phyloP scores from a whole-genome alignment of 1,284 basidiomycete genomes.

The Bondarzewia mesenterica region DNA sequence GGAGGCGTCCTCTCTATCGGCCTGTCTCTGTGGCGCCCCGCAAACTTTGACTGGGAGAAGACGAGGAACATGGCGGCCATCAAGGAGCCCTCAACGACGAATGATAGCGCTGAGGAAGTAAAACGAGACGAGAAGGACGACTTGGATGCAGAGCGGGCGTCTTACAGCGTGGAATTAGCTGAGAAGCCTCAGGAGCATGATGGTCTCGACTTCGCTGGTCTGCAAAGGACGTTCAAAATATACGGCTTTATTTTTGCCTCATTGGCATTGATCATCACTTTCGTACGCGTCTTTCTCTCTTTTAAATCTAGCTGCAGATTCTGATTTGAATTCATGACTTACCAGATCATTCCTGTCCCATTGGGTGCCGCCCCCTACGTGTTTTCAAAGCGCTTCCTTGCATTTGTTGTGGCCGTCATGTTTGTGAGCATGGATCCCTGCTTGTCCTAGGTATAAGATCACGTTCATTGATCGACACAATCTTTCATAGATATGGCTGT shows the following conservation, averaged over 20 bases:
- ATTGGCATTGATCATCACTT: constrained; percentile 14
- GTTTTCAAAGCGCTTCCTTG: constrained; percentile 13
- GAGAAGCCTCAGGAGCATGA: constrained; percentile 3
- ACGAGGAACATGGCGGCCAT: constrained; percentile 11
- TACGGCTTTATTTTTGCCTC: constrained; percentile 13
- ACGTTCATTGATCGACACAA: background rate
- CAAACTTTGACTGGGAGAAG: constrained; percentile 31
- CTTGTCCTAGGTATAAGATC: too few relatives aligned
- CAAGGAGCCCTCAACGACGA: constrained; percentile 1
- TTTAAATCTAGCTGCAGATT: background rate
- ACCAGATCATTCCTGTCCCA: constrained; percentile 14
- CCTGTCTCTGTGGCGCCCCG: constrained; percentile 29
- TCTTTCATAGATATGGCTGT: constrained; percentile 12
- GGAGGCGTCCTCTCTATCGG: constrained; percentile 35
- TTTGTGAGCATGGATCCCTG: constrained; percentile 10
- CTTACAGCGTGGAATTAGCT: background rate
- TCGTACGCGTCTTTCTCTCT: constrained; percentile 11
- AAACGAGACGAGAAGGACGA: constrained; percentile 1
- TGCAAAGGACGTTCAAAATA: constrained; percentile 14
- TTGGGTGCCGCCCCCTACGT: constrained; percentile 13
- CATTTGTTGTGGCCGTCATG: constrained; percentile 11
- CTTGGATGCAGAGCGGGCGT: background rate
- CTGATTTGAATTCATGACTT: background rate
- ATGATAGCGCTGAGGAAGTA: background rate
- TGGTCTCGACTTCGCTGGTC: constrained; percentile 12